Conservation (phyloP, 2,329 filamentous ascomycete species). For the Trichocomaceae sp. region DNA sequence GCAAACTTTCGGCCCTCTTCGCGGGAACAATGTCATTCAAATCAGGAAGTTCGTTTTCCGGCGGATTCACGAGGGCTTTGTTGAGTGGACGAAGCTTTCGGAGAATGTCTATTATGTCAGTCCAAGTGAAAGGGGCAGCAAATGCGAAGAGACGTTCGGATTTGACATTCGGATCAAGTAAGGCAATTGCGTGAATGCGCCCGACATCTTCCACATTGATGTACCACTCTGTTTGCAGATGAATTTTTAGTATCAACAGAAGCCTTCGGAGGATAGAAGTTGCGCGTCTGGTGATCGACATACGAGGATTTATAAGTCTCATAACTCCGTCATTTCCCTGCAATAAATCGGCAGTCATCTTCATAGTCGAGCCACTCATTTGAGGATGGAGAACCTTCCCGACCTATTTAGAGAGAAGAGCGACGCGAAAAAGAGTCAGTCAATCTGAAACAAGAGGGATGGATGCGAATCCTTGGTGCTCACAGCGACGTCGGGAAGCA, state of each 20-base stretch:
- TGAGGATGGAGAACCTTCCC: constrained; percentile 7
- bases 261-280: neutral
- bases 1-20: constrained; percentile 22
- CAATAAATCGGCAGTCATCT: neutral
- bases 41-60: constrained; percentile 21
- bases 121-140: constrained; percentile 42
- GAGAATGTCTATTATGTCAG: constrained; percentile 35
- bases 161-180: constrained; percentile 40
- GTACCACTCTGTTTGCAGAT: constrained; percentile 33
- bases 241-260: neutral
- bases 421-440: neutral
- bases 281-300: neutral
- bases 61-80: constrained; percentile 25
- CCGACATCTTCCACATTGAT: constrained; percentile 44
- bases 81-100: constrained; percentile 35
- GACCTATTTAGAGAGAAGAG: neutral
- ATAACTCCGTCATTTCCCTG: neutral
- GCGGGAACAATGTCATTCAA: constrained; percentile 20
- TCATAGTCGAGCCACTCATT: constrained; percentile 8
- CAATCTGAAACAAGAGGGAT: neutral
- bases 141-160: constrained; percentile 51
- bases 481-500: constrained; percentile 30
- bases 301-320: neutral
- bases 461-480: neutral
- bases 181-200: constrained; percentile 47